phyloP scores from a whole-genome alignment of 1,139 yeast genomes.

The Geotrichum klebahnii region DNA sequence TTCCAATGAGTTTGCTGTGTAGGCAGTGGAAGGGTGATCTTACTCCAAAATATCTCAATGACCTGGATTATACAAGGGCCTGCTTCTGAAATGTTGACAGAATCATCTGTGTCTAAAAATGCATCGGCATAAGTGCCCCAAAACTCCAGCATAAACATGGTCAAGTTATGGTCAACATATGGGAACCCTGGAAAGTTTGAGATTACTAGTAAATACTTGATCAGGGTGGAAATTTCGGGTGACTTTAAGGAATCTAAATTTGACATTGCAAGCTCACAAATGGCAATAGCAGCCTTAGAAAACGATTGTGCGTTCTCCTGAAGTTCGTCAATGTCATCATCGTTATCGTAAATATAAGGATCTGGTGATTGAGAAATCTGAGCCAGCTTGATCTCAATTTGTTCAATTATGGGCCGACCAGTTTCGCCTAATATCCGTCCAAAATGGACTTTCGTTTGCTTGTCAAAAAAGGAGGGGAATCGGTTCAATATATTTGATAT shows the following conservation, averaged over 20 bases:
- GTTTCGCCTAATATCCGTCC: conserved; percentile 10
- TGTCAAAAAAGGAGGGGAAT: conserved; percentile 13
- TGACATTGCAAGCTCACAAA: conserved; percentile 16
- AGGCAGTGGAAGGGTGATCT: conserved; percentile 47
- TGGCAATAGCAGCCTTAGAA: conserved; percentile 16
- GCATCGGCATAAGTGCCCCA: conserved; percentile 77
- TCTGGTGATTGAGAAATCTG: conserved; percentile 4
- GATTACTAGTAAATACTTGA: conserved; percentile 46
- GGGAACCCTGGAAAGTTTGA: conserved; percentile 62
- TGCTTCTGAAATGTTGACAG: conserved; percentile 30
- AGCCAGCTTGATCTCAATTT: conserved; percentile 9
- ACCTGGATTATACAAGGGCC: conserved; percentile 46
- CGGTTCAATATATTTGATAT: conserved; percentile 15
- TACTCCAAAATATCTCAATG: conserved; percentile 58
- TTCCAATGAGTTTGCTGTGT: conserved; percentile 29
- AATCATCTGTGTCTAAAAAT: conserved; percentile 51
- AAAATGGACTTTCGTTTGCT: conserved; percentile 4
- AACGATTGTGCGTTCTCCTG: conserved; percentile 21
- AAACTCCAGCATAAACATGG: conserved; percentile 65
- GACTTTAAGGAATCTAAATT: conserved; percentile 7
- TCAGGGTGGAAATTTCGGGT: conserved; percentile 21
- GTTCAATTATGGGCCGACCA: conserved; percentile 18
- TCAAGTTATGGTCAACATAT: conserved; percentile 60
- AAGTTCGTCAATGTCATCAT: conserved; percentile 21
- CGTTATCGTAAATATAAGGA: conserved; percentile 16